These are phyloP conservation scores for Aristolochia fimbriata DNA, from an alignment of 164 flowering plant species.

Conservation along the genomic window DNA sequence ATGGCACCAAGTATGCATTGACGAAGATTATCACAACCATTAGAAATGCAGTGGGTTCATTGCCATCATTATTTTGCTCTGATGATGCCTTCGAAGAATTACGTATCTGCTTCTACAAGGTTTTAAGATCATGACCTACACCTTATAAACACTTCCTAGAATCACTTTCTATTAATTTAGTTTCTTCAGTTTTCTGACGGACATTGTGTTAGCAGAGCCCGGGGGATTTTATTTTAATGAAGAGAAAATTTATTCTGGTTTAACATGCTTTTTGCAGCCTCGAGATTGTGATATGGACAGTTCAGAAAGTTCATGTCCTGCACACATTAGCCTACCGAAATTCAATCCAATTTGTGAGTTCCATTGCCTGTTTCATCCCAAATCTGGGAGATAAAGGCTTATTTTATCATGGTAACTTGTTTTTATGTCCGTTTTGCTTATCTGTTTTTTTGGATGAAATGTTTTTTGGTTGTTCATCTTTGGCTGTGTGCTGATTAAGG, in stretches of 20 bases:
- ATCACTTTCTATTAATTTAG: not conserved
- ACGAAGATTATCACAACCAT: constrained; percentile 68
- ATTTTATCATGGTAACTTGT: no score
- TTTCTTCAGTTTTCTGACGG: not conserved
- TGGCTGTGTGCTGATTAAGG: no score
- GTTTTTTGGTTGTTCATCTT: no score
- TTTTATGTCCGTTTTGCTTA: no score
- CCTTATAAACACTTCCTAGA: not conserved
- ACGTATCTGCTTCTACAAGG: constrained; percentile 68
- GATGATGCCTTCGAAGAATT: constrained; percentile 66
- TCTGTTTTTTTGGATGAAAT: no score
- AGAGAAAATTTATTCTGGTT: constrained; percentile 6
- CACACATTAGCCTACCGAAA: constrained; percentile 59
- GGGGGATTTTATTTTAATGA: not conserved
- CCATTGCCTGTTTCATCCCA: not conserved
- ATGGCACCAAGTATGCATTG: constrained; percentile 59
- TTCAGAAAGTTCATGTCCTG: constrained; percentile 49
- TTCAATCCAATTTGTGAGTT: constrained; percentile 11
- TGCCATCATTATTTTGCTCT: constrained; percentile 50
- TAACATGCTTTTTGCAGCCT: constrained; percentile 32
- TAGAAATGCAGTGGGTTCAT: constrained; percentile 58
- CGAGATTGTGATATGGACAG: constrained; percentile 38
- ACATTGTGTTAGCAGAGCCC: not conserved
- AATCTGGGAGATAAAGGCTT: no score
- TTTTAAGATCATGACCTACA: constrained; percentile 44